A percentile compares a stretch with the other conserved stretches of the same genome.
Conservation (phyloP, 768 basidiomycete species). For the Hericium erinaceus region DNA sequence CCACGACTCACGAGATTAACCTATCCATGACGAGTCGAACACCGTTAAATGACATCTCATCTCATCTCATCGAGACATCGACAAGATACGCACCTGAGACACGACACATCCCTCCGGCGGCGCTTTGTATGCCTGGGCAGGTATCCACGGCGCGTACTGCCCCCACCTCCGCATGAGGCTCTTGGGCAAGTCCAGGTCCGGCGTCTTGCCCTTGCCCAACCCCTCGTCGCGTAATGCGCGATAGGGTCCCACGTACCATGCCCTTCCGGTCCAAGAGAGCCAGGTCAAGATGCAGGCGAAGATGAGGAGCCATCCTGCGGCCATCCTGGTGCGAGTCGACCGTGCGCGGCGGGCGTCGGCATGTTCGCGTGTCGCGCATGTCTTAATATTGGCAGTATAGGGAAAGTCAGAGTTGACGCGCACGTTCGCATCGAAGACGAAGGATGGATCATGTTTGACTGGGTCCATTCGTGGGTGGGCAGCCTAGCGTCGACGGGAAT, state of each 20-base stretch:
- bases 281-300: not conserved
- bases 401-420: no score
- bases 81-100: conserved; percentile 35
- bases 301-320: not conserved
- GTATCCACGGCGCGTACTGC: conserved; percentile 52
- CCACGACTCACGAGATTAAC: conserved; percentile 46
- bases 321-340: not conserved
- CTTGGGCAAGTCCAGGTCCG: conserved; percentile 7
- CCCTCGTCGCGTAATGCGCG: not conserved
- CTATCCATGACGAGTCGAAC: conserved; percentile 21
- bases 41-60: not conserved
- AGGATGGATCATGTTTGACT: no score
- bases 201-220: not conserved
- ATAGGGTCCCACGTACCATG: not conserved
- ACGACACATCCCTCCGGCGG: conserved; percentile 43
- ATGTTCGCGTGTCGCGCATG: no score
- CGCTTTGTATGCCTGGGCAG: conserved; percentile 33
- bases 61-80: not conserved
- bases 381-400: no score
- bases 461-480: no score
- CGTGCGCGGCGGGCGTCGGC: no score
- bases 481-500: no score
- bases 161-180: conserved; percentile 32
- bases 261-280: conserved; percentile 27
- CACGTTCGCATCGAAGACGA: no score